Conservation (phyloP, 2,329 filamentous ascomycete species). For the Proliferodiscus dingleyae region DNA sequence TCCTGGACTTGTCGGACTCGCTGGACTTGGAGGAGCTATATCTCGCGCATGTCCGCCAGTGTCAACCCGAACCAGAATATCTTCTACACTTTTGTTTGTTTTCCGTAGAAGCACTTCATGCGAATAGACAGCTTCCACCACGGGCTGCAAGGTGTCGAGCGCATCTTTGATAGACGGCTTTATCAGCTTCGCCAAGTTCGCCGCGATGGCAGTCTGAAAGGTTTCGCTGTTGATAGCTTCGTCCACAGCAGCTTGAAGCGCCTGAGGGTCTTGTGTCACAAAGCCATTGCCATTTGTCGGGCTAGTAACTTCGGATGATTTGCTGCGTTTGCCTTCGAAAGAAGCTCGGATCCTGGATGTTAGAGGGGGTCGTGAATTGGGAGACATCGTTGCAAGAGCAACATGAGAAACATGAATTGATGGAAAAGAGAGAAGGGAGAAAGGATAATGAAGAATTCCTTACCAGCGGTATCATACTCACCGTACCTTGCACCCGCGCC, state of each 20-base stretch:
- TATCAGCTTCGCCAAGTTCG: constrained; percentile 27
- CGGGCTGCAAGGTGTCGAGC: constrained; percentile 30
- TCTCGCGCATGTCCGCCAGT: constrained; percentile 12
- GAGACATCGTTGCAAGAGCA: constrained; percentile 13
- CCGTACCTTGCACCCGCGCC: constrained; percentile 12
- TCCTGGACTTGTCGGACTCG: constrained; percentile 2
- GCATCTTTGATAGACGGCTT: constrained; percentile 30
- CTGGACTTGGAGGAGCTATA: constrained; percentile 1
- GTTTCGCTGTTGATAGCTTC: constrained; percentile 26
- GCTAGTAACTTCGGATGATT: constrained; percentile 12
- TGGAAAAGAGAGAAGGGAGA: constrained; percentile 1
- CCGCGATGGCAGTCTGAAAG: constrained; percentile 30
- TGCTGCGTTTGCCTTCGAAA: constrained; percentile 26
- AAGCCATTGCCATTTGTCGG: constrained; percentile 16
- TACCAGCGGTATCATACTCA: constrained; percentile 12
- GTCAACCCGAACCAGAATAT: constrained; percentile 25
- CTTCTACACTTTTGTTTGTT: constrained; percentile 29
- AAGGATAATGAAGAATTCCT: constrained; percentile 10
- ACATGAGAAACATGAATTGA: constrained; percentile 7
- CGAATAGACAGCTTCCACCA: constrained; percentile 31
- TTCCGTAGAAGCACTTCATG: constrained; percentile 30
- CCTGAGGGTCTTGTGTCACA: constrained; percentile 22
- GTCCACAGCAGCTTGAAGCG: constrained; percentile 25
- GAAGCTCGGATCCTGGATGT: constrained; percentile 27
- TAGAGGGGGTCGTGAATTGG: constrained; percentile 28